Base-by-base conservation (phyloP, 805 yeast species). In the Scheffersomyces amazonensis region DNA sequence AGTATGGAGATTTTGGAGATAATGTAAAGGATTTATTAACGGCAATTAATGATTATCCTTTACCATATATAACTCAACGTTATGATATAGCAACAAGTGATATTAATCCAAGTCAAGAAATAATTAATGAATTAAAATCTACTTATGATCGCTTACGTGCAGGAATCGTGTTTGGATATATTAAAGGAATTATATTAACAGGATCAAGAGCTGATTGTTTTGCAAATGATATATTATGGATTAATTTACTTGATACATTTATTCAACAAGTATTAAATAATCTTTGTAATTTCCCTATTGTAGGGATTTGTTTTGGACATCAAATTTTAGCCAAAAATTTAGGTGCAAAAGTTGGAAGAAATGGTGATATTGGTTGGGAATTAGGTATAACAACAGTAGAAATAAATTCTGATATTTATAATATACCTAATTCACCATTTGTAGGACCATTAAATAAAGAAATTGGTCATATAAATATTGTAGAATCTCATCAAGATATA, bases 301-400 rank as follows among this genome's bases (percentile, higher is more conserved):
- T 77, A 5, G 95, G 95, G 3, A 66, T 88, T 30, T 88, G 96
- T 58, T 88, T 87, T 56, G 96, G 96, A 5, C 96, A 89, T 59
- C 96, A 88, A 56, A 70, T 87, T 17, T 58, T 88, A 12, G 81
- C 80, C 1, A 73, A 83, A 37, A 79, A 84, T 5, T 57, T 86
- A 32, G 91, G 87, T 2, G 74, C 76, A 17, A 60, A 59, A 32
- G 84, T 84, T 3, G 75, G 62, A 9, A 64, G 78, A 41, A 84
- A 79, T 55, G 38, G 55, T 8, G 71, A 71, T 1, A 47, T 59
- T 32, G 93, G 93, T 2, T 80, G 89, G 84, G 96, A 89, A 58
- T 64, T 75, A 17, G 90, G 95, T 0, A 66, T 76, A 4, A 66
- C 73, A 11, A 64, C 73, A 23, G 64, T 86, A 11, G 42, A 61